These are phyloP conservation scores for Penicillium steckii DNA, from an alignment of 495 filamentous ascomycete species.

Conservation along the genomic window DNA sequence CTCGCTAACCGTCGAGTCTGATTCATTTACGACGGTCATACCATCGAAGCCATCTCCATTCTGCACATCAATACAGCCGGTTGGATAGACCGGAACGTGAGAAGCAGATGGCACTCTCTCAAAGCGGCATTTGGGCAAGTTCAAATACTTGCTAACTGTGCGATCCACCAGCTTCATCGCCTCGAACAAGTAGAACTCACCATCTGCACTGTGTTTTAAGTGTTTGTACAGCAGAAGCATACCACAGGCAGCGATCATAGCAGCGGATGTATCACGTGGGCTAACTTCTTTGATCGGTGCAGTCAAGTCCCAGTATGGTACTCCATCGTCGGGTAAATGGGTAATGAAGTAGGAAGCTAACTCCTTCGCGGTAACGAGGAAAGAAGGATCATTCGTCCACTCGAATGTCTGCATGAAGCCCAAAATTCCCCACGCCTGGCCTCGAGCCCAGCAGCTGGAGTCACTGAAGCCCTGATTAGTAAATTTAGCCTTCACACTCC, in stretches of 20 bases:
- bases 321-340: constrained; percentile 20
- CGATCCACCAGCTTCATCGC: constrained; percentile 16
- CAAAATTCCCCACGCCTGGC: constrained; percentile 46
- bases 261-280: constrained; percentile 41
- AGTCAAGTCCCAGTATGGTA: constrained; percentile 45
- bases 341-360: constrained; percentile 10
- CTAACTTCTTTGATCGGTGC: constrained; percentile 22
- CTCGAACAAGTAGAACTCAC: background rate
- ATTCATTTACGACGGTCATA: background rate
- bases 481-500: constrained; percentile 27
- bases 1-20: constrained; percentile 5
- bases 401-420: constrained; percentile 43
- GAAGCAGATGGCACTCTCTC: background rate
- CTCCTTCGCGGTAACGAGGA: constrained; percentile 31
- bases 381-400: constrained; percentile 36
- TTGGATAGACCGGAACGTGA: constrained; percentile 3
- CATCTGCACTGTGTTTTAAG: background rate
- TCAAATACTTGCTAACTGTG: constrained; percentile 23
- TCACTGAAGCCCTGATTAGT: constrained; percentile 44
- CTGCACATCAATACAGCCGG: background rate
- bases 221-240: constrained; percentile 36
- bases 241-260: constrained; percentile 42
- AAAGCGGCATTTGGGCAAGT: constrained; percentile 8
- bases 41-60: background rate
- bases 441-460: constrained; percentile 41